Evolutionary conservation across 1,284 basidiomycete species (phyloP).

Genomic region (Cryptococcus hybrid): DNA sequence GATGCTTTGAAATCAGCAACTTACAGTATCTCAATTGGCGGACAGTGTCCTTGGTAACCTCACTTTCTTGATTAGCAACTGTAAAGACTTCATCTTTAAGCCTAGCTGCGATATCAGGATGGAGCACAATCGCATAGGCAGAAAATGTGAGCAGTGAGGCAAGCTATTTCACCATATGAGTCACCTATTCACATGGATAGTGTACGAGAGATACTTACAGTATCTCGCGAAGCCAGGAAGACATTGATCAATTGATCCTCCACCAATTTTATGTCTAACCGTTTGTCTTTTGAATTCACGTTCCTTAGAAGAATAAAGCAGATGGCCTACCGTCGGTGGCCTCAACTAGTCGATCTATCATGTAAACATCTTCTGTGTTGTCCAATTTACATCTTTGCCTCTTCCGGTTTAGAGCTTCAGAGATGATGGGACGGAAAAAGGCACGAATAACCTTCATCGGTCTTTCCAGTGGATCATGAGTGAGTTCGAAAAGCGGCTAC

Average conservation of each 20-base stretch:
- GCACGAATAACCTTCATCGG: constrained; percentile 30
- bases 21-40: constrained; percentile 20
- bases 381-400: not conserved
- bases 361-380: constrained; percentile 1
- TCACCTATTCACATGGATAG: not conserved
- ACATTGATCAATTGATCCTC: constrained; percentile 47
- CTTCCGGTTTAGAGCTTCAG: constrained; percentile 15
- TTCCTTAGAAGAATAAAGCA: not conserved
- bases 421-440: constrained; percentile 33
- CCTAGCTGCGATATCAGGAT: constrained; percentile 16
- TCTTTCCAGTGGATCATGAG: constrained; percentile 21
- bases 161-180: constrained; percentile 18
- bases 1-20: not conserved
- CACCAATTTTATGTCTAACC: constrained; percentile 31
- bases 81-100: constrained; percentile 17
- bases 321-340: constrained; percentile 29
- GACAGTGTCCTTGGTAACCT: constrained; percentile 24
- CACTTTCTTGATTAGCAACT: constrained; percentile 3
- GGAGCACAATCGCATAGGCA: constrained; percentile 25
- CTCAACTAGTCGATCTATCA: constrained; percentile 34
- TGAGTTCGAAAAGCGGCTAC: constrained; percentile 37
- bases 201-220: constrained; percentile 22
- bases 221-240: constrained; percentile 44
- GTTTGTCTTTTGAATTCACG: not conserved
- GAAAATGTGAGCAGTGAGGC: constrained; percentile 33